phyloP scores from a whole-genome alignment of 495 filamentous ascomycete species.

The Talaromyces adpressus region DNA sequence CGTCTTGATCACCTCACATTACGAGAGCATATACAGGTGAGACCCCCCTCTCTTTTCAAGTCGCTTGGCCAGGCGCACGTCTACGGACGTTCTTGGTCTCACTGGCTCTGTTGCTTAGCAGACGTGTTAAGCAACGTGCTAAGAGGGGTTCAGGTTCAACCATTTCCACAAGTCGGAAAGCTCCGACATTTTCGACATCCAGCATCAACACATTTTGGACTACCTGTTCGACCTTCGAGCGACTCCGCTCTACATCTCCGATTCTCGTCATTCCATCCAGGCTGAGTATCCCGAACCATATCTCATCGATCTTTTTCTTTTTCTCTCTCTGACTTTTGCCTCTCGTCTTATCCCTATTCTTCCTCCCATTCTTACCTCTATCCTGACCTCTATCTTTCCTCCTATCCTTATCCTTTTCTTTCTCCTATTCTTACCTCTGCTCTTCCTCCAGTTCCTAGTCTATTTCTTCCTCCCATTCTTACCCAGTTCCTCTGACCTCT shows the following conservation, averaged over 20 bases:
- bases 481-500: too few relatives aligned
- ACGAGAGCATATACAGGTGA: background rate
- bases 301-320: background rate
- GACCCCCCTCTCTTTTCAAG: background rate
- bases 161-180: background rate
- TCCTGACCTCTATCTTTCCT: background rate
- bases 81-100: background rate
- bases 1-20: too few relatives aligned
- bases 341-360: background rate
- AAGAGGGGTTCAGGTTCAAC: background rate
- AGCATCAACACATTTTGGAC: background rate
- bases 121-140: background rate
- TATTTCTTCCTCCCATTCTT: background rate
- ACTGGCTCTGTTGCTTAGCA: background rate
- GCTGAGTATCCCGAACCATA: background rate
- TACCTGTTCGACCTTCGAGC: background rate
- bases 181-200: background rate
- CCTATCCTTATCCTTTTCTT: background rate
- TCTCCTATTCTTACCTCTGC: background rate
- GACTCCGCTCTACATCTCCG: background rate
- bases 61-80: conserved; percentile 5
- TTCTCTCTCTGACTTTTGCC: background rate
- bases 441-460: too few relatives aligned
- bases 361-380: background rate
- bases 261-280: background rate